phyloP scores from a whole-genome alignment of 345 rosid species.

The Melastoma malabathricum region DNA sequence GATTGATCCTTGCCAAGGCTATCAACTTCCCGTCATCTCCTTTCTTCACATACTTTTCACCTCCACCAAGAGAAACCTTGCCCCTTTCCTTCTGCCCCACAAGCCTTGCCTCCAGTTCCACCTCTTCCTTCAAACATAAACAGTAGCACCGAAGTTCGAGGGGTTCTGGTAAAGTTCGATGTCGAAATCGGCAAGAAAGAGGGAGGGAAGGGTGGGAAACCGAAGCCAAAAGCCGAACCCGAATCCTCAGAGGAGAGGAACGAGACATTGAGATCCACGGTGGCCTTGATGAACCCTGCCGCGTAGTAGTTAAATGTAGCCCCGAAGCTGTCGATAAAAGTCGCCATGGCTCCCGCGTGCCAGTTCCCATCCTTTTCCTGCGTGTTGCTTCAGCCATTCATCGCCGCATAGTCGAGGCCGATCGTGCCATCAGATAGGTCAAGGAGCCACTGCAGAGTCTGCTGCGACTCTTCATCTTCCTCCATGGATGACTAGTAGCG shows the following conservation, averaged over 20 bases:
- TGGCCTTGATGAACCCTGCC: conserved; percentile 15
- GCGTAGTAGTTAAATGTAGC: conserved; percentile 24
- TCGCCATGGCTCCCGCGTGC: conserved; percentile 42
- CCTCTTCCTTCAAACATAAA: conserved; percentile 29
- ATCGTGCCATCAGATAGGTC: conserved; percentile 7
- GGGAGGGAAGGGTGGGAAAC: background rate
- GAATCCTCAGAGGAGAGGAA: conserved; percentile 34
- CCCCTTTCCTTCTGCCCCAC: conserved; percentile 27
- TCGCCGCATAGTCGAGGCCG: conserved; percentile 7
- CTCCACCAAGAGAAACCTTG: conserved; percentile 22
- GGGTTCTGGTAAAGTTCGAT: background rate
- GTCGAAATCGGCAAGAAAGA: background rate
- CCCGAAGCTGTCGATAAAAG: conserved; percentile 36
- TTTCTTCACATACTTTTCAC: conserved; percentile 34
- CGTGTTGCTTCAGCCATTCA: conserved; percentile 3
- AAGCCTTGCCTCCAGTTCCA: conserved; percentile 50
- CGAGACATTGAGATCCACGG: conserved; percentile 38
- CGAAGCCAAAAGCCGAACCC: conserved; percentile 31
- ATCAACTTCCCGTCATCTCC: conserved; percentile 19
- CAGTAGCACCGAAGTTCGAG: background rate
- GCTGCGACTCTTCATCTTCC: background rate
- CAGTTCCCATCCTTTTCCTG: conserved; percentile 36
- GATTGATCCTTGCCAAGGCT: conserved; percentile 38
- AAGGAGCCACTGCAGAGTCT: conserved; percentile 8
- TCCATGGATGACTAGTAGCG: background rate